Evolutionary conservation across 371 early-diverging fungal species (phyloP), one percentile per base, ranked within the genome.

Genomic region (Scutellospora calospora): DNA sequence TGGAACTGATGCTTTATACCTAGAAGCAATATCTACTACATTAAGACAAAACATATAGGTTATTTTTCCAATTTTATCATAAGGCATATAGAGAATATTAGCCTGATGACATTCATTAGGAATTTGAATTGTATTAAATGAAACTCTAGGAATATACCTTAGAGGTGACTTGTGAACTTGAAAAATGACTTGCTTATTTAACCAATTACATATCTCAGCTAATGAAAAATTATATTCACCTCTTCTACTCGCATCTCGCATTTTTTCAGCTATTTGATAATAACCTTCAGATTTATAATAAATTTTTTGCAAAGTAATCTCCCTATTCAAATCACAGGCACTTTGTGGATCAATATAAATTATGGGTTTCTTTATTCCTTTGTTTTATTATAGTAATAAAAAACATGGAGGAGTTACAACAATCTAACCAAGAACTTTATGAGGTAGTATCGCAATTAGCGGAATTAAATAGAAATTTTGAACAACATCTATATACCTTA

Each of bases 231-330:
- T 55, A 54, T 54, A 31, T 27, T 54, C 55, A 33, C 25, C 29
- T 54, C 54, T 55, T 73, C 1, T 51, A 73, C 35, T 33, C 1
- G 38, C 68, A 33, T 68, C 16, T 5, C 25, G 35, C 38, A 68
- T 20, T 68, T 68, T 68, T 35, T 68, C 38, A 33, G 68, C 68
- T n/a, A n/a, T n/a, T n/a, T n/a, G n/a, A n/a, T n/a, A n/a, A n/a
- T n/a, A n/a, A n/a, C n/a, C n/a, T n/a, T n/a, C n/a, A n/a, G n/a
- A n/a, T n/a, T n/a, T n/a, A n/a, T n/a, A n/a, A n/a, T 51, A n/a
- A n/a, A n/a, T n/a, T n/a, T n/a, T n/a, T n/a, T n/a, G n/a, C n/a
- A n/a, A n/a, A n/a, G n/a, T n/a, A n/a, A n/a, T n/a, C n/a, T n/a
- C n/a, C n/a, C n/a, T n/a, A n/a, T n/a, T n/a, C n/a, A n/a, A n/a